Evolutionary conservation across 2,329 filamentous ascomycete species (phyloP), one percentile per base, ranked within the genome.

Genomic region (Colletotrichum siamense): DNA sequence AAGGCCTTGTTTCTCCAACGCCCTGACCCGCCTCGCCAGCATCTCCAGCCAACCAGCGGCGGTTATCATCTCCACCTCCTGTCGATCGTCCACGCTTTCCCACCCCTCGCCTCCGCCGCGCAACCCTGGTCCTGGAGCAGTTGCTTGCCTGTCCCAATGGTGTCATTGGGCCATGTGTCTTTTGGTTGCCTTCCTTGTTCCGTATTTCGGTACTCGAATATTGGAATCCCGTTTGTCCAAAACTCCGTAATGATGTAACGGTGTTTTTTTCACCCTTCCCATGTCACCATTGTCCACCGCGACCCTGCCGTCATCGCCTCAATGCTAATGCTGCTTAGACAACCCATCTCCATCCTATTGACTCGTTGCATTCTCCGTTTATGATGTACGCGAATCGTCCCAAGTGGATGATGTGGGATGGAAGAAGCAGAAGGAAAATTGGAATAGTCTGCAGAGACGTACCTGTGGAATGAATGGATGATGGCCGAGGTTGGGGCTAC

Each of bases 81-180:
- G 76, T 73, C 69, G 72, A 77, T 78, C 73, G 26, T 15, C 67
- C 24, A 34, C 52, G 36, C 26, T 30, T 32, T 30, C 30, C 57
- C 36, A 34, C 30, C 34, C 61, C 77, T 72, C 68, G 66, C 62
- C 73, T 68, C 65, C 77, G 65, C 65, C 68, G 52, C 57, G 28
- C 22, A 44, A 32, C 64, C 70, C 32, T 36, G 39, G 34, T 49
- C 63, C 70, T 69, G 72, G 62, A 52, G 44, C 44, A 52, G 12
- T n/a, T 52, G 44, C 44, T 52, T 52, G 44, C n/a, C n/a, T 24
- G 55, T 34, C 61, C 55, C 36, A 24, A 62, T 68, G 69, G 63
- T 73, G 63, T 76, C 69, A 73, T 76, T 75, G 59, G 44, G 39
- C 52, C 63, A 26, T 52, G 30, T 34, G 13, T 32, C 59, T 32